Conservation (phyloP, 1,139 yeast genomes). For the Saccharomyces hybrid region DNA sequence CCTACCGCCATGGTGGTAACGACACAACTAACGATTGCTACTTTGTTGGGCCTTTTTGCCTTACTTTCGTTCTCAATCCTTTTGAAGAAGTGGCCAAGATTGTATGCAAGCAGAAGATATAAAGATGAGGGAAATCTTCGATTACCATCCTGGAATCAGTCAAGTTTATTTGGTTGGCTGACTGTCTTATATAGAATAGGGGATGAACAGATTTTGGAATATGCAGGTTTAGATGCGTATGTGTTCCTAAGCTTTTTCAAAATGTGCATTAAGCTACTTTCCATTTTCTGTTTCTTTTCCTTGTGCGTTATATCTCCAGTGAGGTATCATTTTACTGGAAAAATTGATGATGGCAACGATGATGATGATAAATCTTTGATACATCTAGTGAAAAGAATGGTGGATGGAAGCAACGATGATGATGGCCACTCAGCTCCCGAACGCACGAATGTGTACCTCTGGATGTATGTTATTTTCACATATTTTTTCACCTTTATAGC, state of each 20-base stretch:
- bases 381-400: not conserved
- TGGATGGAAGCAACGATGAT: slow-evolving; percentile 10
- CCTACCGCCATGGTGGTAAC: slow-evolving; percentile 39
- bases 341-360: slow-evolving; percentile 40
- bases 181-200: slow-evolving; percentile 53
- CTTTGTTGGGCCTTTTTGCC: slow-evolving; percentile 55
- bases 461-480: slow-evolving; percentile 84
- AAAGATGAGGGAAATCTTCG: slow-evolving; percentile 29
- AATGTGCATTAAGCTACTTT: slow-evolving; percentile 56
- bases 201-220: slow-evolving; percentile 73
- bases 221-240: slow-evolving; percentile 90
- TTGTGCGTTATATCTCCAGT: slow-evolving; percentile 58
- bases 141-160: slow-evolving; percentile 40
- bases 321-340: slow-evolving; percentile 60
- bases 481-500: slow-evolving; percentile 73
- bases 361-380: slow-evolving; percentile 7
- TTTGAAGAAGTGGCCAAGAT: slow-evolving; percentile 58
- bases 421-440: slow-evolving; percentile 24
- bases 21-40: slow-evolving; percentile 54
- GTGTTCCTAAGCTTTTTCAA: slow-evolving; percentile 72
- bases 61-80: slow-evolving; percentile 56
- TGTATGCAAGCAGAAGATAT: slow-evolving; percentile 53
- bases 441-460: slow-evolving; percentile 35
- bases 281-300: slow-evolving; percentile 49
- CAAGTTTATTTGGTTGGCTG: slow-evolving; percentile 72